Evolutionary conservation across 164 flowering plant species (phyloP), one percentile per base, ranked within the genome.

Genomic region (Saururus chinensis): DNA sequence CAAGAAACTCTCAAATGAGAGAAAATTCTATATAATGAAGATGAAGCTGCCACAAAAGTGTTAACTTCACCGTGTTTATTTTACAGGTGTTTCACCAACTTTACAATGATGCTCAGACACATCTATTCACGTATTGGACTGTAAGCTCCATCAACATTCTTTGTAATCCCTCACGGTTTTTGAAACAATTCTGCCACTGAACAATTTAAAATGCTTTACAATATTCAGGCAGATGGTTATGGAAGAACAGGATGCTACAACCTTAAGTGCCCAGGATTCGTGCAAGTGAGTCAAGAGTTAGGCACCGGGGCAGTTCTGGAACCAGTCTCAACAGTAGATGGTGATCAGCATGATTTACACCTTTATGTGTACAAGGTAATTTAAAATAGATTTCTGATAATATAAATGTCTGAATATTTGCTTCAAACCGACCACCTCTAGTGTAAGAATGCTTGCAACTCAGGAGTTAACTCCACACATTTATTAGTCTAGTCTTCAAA

Each of bases 281-380:
- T 53, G 10, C 56, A 53, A 53, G 56, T 53, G 10, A 53, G 56
- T 53, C 22, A 53, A 23, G 56, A 53, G 56, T 10, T 53, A 19
- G 19, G 6, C 56, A 22, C 56, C 13, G 56, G 56, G 5, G 7
- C 49, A 45, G 49, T 45, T 8, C 49, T 45, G 0, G 49, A 45
- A 9, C 49, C 49, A 45, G 49, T 45, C 17, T 45, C 49, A 12
- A 45, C 49, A 12, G 11, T 17, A 45, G 17, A 12, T 45, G 49
- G 49, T 17, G 9, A 45, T 8, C 49, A 45, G 14, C 17, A 45
- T 45, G 49, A 45, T 2, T 17, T 45, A 12, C 49, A 45, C 17
- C 49, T 45, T 45, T 3, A 45, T 12, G 49, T 45, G 49, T 12
- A 2, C 49, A 45, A 45, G 49, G 49, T 45, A 17, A 4, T 45